phyloP scores from a whole-genome alignment of 2,329 filamentous ascomycete species.

The Aspergillus sp. region DNA sequence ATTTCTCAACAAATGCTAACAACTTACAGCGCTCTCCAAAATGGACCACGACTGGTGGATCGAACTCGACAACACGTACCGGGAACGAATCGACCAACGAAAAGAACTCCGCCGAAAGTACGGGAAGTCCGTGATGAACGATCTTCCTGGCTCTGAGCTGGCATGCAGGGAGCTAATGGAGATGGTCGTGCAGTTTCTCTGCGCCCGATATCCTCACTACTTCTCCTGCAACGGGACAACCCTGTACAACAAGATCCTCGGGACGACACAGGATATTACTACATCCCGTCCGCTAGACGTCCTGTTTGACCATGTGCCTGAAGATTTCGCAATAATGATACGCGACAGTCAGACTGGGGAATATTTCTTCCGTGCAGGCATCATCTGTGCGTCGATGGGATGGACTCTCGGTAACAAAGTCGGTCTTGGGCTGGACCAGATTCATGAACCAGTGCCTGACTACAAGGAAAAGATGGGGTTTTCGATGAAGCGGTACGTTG shows the following conservation, averaged over 20 bases:
- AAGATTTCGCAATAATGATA: constrained; percentile 77
- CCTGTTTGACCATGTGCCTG: constrained; percentile 73
- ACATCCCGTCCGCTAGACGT: constrained; percentile 64
- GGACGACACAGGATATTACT: constrained; percentile 59
- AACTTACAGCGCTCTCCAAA: constrained; percentile 64
- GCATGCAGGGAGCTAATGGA: constrained; percentile 87
- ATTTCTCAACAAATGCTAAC: background rate
- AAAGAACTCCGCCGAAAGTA: constrained; percentile 62
- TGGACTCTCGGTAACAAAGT: constrained; percentile 78
- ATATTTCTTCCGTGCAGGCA: constrained; percentile 72
- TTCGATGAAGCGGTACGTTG: constrained; percentile 72
- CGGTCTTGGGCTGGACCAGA: constrained; percentile 65
- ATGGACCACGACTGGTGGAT: constrained; percentile 83
- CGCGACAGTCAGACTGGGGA: constrained; percentile 67
- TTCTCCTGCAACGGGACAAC: constrained; percentile 61
- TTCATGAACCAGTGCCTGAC: constrained; percentile 73
- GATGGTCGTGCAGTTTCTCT: constrained; percentile 77
- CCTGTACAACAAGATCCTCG: constrained; percentile 68
- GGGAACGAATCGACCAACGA: constrained; percentile 66
- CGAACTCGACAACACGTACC: constrained; percentile 77
- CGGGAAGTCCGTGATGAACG: constrained; percentile 62
- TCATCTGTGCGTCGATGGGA: constrained; percentile 75
- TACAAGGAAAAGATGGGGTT: constrained; percentile 86
- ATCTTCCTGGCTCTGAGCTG: constrained; percentile 70
- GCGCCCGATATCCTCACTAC: constrained; percentile 70